Percentiles rank a stretch among this genome's conserved stretches.
These are phyloP conservation scores for Penicillium sp. DNA, from an alignment of 2,329 filamentous ascomycete species.

Conservation along the genomic window DNA sequence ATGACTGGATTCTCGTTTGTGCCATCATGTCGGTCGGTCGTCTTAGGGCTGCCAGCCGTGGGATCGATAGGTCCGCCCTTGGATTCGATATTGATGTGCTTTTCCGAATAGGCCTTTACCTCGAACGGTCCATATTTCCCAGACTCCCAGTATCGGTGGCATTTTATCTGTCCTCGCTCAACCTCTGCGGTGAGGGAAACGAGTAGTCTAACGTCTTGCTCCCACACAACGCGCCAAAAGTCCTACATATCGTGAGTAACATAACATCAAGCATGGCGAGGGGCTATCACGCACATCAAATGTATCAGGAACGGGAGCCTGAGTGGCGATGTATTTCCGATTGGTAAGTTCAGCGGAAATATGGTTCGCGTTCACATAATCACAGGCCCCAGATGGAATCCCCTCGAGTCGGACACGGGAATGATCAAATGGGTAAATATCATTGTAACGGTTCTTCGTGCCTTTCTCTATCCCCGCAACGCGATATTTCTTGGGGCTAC, in stretches of 20 bases:
- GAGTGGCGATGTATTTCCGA: conserved; percentile 90
- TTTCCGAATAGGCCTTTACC: conserved; percentile 70
- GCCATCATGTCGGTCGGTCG: conserved; percentile 19
- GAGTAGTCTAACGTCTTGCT: conserved; percentile 86
- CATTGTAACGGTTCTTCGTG: conserved; percentile 92
- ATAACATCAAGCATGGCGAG: background rate
- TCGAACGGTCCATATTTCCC: conserved; percentile 68
- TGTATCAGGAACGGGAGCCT: conserved; percentile 84
- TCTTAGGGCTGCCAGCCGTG: background rate
- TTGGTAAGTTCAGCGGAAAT: conserved; percentile 70
- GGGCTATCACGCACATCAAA: conserved; percentile 60
- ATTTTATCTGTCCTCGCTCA: conserved; percentile 88
- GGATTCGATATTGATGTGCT: conserved; percentile 65
- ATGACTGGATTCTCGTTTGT: conserved; percentile 54
- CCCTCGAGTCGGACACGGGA: conserved; percentile 71
- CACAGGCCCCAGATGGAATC: conserved; percentile 60
- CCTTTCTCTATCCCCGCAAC: conserved; percentile 92
- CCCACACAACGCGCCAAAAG: conserved; percentile 97
- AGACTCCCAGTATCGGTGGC: conserved; percentile 83
- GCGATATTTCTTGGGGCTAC: conserved; percentile 48
- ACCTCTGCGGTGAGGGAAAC: conserved; percentile 94
- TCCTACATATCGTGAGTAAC: conserved; percentile 50
- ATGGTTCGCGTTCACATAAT: conserved; percentile 93
- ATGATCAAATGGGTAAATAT: conserved; percentile 94
- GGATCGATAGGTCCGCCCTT: conserved; percentile 40